These are phyloP conservation scores for Lodderomyces parapsilosis DNA, from an alignment of 1,139 yeast genomes.

Conservation along the genomic window DNA sequence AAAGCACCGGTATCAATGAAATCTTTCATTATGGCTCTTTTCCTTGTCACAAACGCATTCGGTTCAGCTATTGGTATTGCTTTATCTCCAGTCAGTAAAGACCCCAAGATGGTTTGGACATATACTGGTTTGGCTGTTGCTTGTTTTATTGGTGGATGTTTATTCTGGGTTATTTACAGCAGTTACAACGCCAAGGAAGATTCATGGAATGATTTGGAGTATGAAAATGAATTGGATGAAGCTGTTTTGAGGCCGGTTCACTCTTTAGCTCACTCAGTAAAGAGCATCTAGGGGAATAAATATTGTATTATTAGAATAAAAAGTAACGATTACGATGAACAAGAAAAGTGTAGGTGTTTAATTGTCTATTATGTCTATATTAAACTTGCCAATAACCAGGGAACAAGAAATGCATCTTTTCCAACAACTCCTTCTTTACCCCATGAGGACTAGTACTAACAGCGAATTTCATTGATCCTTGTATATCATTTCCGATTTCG, in stretches of 20 bases:
- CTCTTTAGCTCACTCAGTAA: conserved; percentile 17
- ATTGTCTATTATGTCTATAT: neutral
- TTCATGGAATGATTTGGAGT: conserved; percentile 57
- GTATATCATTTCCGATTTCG: conserved; percentile 63
- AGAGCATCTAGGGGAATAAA: conserved; percentile 8
- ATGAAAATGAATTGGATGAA: conserved; percentile 20
- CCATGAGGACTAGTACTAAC: conserved; percentile 81
- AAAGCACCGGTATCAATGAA: conserved; percentile 68
- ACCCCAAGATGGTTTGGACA: conserved; percentile 70
- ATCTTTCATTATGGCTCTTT: conserved; percentile 63
- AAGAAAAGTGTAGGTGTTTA: conserved; percentile 8
- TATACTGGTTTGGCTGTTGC: conserved; percentile 63
- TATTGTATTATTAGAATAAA: neutral
- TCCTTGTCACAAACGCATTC: conserved; percentile 59
- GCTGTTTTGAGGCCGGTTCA: conserved; percentile 22
- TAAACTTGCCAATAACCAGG: conserved; percentile 78
- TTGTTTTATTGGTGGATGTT: conserved; percentile 56
- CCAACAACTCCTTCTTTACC: conserved; percentile 67
- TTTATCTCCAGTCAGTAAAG: conserved; percentile 59
- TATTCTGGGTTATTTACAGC: conserved; percentile 63
- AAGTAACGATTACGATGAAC: neutral
- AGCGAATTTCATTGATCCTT: conserved; percentile 76
- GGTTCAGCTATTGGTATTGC: conserved; percentile 78
- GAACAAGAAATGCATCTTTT: conserved; percentile 80
- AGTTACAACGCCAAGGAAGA: conserved; percentile 60